Conservation (phyloP, 257 asterid species). For the Fraxinus quadrangulata region DNA sequence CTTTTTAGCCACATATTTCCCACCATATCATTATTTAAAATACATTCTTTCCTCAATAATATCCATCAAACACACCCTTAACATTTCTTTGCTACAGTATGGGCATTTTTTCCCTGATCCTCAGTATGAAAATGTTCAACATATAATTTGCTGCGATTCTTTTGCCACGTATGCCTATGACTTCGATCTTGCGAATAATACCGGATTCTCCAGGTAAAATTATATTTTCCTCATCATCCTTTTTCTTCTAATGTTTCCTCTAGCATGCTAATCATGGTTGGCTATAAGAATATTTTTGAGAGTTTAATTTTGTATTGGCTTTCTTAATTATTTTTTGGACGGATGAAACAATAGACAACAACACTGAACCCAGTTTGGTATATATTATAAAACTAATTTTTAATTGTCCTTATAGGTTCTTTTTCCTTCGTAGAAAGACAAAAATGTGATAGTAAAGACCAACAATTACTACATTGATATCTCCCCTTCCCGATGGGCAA, state of each 20-base stretch:
- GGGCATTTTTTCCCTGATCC: constrained; percentile 99
- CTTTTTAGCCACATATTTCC: too few species aligned
- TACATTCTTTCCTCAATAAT: too few species aligned
- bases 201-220: constrained; percentile 84
- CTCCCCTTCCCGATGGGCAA: constrained; percentile 1
- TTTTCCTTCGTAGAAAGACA: constrained; percentile 9
- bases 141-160: constrained; percentile 91
- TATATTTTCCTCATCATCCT: constrained; percentile 18
- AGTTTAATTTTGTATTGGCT: background rate
- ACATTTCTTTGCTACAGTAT: constrained; percentile 61
- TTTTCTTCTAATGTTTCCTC: constrained; percentile 24
- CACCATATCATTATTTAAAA: too few species aligned
- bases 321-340: background rate
- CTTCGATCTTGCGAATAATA: constrained; percentile 71
- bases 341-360: constrained; percentile 10
- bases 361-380: constrained; percentile 2
- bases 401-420: constrained; percentile 18
- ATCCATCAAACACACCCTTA: background rate
- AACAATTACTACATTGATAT: constrained; percentile 13
- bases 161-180: constrained; percentile 97
- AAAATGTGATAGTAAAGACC: constrained; percentile 7
- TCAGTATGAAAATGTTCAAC: constrained; percentile 95
- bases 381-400: too few species aligned
- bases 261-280: constrained; percentile 16
- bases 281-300: constrained; percentile 19